Evolutionary conservation across 768 basidiomycete genomes (phyloP), one percentile per base, ranked within the genome.

Genomic region (Fistulinella prunicolor): DNA sequence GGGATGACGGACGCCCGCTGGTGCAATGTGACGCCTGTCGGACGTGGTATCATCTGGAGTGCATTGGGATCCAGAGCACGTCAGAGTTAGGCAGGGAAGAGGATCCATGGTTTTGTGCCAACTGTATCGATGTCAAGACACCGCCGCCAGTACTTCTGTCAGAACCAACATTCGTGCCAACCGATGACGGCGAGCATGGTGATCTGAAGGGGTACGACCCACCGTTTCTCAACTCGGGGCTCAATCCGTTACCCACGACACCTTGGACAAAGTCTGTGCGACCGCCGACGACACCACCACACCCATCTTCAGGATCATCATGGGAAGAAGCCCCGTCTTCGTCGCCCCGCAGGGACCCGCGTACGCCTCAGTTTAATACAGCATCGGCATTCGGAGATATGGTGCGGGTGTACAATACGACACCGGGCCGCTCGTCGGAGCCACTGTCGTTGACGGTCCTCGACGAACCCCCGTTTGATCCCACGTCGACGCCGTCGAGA

Each of bases 21-120:
- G 90, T 92, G 26, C 89, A 90, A 58, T 93, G 89, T 55, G 89
- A 92, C 57, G 74, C 75, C 4, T 93, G 89, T 63, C 73, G 80
- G 61, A 82, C 73, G 14, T 93, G 89, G 89, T 91, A 86, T 61
- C 89, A 93, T 66, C 73, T 89, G 26, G 69, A 79, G 37, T 93
- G 89, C 65, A 82, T 92, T 30, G 89, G 87, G 43, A 85, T 92
- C 56, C 69, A 67, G 43, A 75, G 73, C 55, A 75, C 80, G 28
- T 66, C 75, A 10, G 82, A 89, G 43, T 71, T 91, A 14, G 89
- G 87, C 7, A 77, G 67, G 41, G 86, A 88, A 59, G 86, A 89
- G 56, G 87, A 89, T 56, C 81, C 81, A 1, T 93, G 89, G 89
- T 92, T 77, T 64, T 67, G 65, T 86, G 88, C 65, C 64, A 71